phyloP scores from a whole-genome alignment of 768 basidiomycete genomes.

The Termitomyces sp. region DNA sequence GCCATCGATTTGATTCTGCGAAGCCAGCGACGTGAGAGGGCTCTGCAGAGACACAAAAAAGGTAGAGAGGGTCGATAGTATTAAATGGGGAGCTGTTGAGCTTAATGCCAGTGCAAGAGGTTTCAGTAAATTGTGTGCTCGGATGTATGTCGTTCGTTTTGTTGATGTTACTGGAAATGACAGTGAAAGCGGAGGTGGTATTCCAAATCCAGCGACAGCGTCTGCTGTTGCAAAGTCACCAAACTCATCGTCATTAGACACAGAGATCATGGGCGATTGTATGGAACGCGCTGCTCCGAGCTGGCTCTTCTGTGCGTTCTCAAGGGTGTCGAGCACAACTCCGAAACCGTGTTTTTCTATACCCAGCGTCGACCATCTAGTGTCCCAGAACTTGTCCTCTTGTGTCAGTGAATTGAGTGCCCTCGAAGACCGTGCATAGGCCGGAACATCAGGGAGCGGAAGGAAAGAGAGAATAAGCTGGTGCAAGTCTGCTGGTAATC shows the following conservation, averaged over 20 bases:
- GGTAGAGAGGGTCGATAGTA: conserved; percentile 53
- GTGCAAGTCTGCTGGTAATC: conserved; percentile 74
- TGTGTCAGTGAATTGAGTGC: conserved; percentile 55
- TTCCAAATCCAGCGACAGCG: conserved; percentile 12
- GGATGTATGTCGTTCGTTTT: conserved; percentile 44
- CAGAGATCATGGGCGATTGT: conserved; percentile 2
- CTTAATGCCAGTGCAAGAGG: conserved; percentile 49
- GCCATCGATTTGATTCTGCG: conserved; percentile 8
- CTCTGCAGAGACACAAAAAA: conserved; percentile 22
- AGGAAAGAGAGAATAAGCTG: conserved; percentile 66
- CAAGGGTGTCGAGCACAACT: conserved; percentile 50
- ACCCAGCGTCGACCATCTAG: conserved; percentile 57
- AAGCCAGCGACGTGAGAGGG: conserved; percentile 1
- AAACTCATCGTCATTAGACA: conserved; percentile 15
- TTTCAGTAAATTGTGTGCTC: conserved; percentile 59
- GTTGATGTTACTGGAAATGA: conserved; percentile 18
- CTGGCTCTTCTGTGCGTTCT: conserved; percentile 73
- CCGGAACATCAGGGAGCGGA: conserved; percentile 75
- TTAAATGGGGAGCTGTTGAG: conserved; percentile 56
- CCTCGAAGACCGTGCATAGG: conserved; percentile 63
- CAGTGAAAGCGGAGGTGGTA: conserved; percentile 9
- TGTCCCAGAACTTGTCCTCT: conserved; percentile 79
- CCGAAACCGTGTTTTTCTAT: conserved; percentile 30
- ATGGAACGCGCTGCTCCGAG: conserved; percentile 37
- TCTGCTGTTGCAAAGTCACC: conserved; percentile 15